These are phyloP conservation scores for Trichoderma koningiopsis DNA, from an alignment of 2,329 filamentous ascomycete species.

Conservation along the genomic window DNA sequence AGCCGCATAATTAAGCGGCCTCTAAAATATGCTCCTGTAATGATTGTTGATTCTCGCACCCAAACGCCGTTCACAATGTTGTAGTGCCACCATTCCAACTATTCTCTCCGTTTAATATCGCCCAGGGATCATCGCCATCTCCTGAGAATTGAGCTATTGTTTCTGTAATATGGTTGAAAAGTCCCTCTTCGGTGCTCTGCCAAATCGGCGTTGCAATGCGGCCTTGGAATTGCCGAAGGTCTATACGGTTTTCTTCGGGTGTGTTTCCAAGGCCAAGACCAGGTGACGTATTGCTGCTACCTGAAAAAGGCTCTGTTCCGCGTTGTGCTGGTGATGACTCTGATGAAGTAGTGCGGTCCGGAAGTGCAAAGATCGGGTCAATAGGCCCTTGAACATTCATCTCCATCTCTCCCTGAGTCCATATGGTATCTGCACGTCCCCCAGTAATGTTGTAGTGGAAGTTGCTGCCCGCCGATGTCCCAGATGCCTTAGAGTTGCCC, in stretches of 20 bases:
- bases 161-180: slow-evolving; percentile 37
- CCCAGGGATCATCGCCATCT: slow-evolving; percentile 36
- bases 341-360: slow-evolving; percentile 40
- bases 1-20: slow-evolving; percentile 12
- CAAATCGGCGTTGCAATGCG: slow-evolving; percentile 37
- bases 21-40: not conserved
- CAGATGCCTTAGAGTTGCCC: not conserved
- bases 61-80: not conserved
- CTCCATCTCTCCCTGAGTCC: slow-evolving; percentile 1
- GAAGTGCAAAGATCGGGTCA: slow-evolving; percentile 30
- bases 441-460: slow-evolving; percentile 8
- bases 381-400: not conserved
- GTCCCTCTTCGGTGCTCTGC: slow-evolving; percentile 36
- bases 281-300: slow-evolving; percentile 39
- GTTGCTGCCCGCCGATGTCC: not conserved
- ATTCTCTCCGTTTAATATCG: slow-evolving; percentile 35
- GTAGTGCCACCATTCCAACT: slow-evolving; percentile 31
- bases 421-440: not conserved
- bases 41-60: not conserved
- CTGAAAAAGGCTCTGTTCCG: slow-evolving; percentile 31
- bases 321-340: slow-evolving; percentile 37
- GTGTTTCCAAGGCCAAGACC: slow-evolving; percentile 41
- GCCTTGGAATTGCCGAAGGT: slow-evolving; percentile 39
- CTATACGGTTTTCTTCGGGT: slow-evolving; percentile 41
- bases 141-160: slow-evolving; percentile 32